Base-by-base conservation (phyloP, 2,329 filamentous ascomycete species). In the Alternaria viburni region DNA sequence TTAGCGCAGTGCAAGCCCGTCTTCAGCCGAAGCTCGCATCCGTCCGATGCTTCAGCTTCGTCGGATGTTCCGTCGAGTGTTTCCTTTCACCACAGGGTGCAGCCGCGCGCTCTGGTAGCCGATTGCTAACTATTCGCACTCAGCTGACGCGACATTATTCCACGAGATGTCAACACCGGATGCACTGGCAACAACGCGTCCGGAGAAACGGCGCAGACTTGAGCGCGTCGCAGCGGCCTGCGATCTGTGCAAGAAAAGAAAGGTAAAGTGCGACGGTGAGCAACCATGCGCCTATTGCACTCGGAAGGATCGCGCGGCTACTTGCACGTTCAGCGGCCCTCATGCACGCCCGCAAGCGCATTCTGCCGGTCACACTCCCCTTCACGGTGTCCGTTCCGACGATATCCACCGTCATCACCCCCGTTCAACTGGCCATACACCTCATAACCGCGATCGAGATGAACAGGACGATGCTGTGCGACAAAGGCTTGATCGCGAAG, bases 191-290 rank as follows among this genome's bases (percentile, higher is more conserved):
- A 21, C 59, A 36, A 26, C 57, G 23, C 64, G 56, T 30, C 60
- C 66, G 17, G 68, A 67, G 41, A 77, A 75, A 57, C 59, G 71
- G 15, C 72, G 73, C 12, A 66, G 72, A 17, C 23, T 74, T 26
- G 72, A 77, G 26, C 69, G 74, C 23, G 74, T 77, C 13, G 64
- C 61, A 5, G 74, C 73, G 45, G 74, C 74, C 26, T 77, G 74
- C 61, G 72, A 77, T 65, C 65, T 77, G 17, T 77, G 74, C 41
- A 75, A 75, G 62, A 70, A 61, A 44, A 71, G 74, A 19, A 77
- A 77, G 59, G 84, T 86, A 63, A 86, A 86, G 71, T 86, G 85
- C 69, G 82, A 86, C 62, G 85, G 85, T 43, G 77, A 81, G 54
- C 78, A 82, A 52, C 85, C 85, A 45, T 86, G 85, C 63, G 80